Evolutionary conservation across 2,329 filamentous ascomycete genomes (phyloP), one percentile per base, ranked within the genome.

Genomic region (Thelonectria discophora): DNA sequence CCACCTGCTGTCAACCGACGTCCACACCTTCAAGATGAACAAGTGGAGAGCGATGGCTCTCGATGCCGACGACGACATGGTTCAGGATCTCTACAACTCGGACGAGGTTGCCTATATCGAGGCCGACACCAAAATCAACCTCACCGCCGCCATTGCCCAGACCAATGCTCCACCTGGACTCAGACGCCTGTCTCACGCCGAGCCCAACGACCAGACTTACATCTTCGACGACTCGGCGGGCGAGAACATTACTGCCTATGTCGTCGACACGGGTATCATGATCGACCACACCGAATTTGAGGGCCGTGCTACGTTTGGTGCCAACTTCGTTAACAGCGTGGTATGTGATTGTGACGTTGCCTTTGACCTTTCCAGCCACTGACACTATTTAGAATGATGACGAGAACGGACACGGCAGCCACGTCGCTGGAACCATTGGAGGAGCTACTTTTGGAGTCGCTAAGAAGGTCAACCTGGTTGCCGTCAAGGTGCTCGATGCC

Each of bases 191-290:
- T 88, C 86, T 50, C 77, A 82, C 71, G 66, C 75, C 21, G 51
- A 70, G 12, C 63, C 75, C 17, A 78, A 75, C 42, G 57, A 66
- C 27, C 57, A 69, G 34, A 65, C 69, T 13, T 78, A 78, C 71
- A 67, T 82, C 52, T 88, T 86, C 64, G 84, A 88, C 71, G 75
- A 76, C 58, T 79, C 77, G 12, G 82, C 81, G 20, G 86, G 85
- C 32, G 59, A 80, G 65, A 84, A 83, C n/a, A 84, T 86, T 67
- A 88, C 84, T 20, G 83, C 82, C 27, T 91, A 86, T 72, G 77
- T 91, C 21, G 83, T 91, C 42, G 88, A 91, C 75, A 90, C 88
- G 6, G 88, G 88, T 66, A 85, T 90, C 72, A 77, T 77, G 56
- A 76, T 77, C 39, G 78, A 80, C 6, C 88, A 91, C 75, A 69